Conservation (phyloP, 2,329 filamentous ascomycete species). For the Fusarium foetens region DNA sequence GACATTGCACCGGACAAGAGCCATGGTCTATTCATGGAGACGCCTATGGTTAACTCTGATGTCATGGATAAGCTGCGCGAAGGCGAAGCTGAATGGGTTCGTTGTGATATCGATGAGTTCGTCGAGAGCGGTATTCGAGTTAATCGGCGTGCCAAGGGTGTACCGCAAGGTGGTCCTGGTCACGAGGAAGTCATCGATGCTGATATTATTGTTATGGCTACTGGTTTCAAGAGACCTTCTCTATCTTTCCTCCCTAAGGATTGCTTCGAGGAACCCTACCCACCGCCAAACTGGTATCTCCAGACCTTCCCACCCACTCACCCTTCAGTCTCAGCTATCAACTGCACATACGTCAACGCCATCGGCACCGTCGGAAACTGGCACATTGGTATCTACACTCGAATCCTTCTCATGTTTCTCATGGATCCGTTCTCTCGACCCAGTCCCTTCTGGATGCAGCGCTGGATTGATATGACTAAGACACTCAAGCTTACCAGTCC, state of each 20-base stretch:
- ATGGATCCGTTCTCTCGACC: slow-evolving; percentile 81
- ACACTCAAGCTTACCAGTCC: slow-evolving; percentile 76
- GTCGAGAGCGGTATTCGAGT: slow-evolving; percentile 72
- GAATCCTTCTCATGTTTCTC: slow-evolving; percentile 87
- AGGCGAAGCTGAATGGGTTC: slow-evolving; percentile 80
- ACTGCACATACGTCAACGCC: slow-evolving; percentile 84
- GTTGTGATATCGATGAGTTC: slow-evolving; percentile 79
- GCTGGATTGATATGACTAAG: slow-evolving; percentile 87
- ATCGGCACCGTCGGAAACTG: slow-evolving; percentile 83
- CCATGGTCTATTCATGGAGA: slow-evolving; percentile 75
- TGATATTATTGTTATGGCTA: slow-evolving; percentile 85
- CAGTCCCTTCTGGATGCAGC: slow-evolving; percentile 77
- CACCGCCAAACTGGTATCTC: slow-evolving; percentile 87
- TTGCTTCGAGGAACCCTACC: slow-evolving; percentile 77
- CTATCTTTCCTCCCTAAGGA: slow-evolving; percentile 79
- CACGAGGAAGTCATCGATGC: slow-evolving; percentile 72
- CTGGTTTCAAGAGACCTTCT: slow-evolving; percentile 79
- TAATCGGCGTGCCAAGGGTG: slow-evolving; percentile 76
- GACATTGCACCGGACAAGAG: slow-evolving; percentile 78
- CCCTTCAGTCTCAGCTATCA: slow-evolving; percentile 80
- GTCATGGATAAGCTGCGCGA: slow-evolving; percentile 79
- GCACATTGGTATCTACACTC: slow-evolving; percentile 90
- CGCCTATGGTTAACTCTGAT: slow-evolving; percentile 87
- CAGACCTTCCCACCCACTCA: slow-evolving; percentile 84
- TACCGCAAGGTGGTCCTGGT: slow-evolving; percentile 80